Conservation (phyloP, 78 protist species). For the Dictyostelium capitatum region DNA sequence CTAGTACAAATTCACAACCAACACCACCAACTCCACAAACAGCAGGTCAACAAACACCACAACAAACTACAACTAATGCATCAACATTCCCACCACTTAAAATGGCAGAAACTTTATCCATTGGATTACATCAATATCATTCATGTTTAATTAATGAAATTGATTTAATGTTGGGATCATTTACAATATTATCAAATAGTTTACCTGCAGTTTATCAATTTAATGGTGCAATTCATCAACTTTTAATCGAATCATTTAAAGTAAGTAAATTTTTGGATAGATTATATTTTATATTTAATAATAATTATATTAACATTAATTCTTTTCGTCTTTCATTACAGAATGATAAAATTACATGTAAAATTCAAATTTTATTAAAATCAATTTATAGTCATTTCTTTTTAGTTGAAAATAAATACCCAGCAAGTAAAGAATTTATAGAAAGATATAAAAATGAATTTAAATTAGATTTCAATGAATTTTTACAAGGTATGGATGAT, state of each 20-base stretch:
- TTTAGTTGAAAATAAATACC: neutral
- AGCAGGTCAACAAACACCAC: neutral
- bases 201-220: conserved; percentile 65
- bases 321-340: neutral
- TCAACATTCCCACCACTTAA: conserved; percentile 25
- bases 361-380: conserved; percentile 1
- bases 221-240: conserved; percentile 9
- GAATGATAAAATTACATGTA: conserved; percentile 1
- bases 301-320: neutral
- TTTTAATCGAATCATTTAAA: conserved; percentile 32
- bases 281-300: too few species aligned
- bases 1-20: neutral
- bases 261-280: neutral
- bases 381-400: conserved; percentile 31
- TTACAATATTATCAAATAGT: neutral
- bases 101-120: conserved; percentile 72
- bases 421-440: neutral
- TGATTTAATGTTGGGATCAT: conserved; percentile 28
- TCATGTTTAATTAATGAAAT: conserved; percentile 59
- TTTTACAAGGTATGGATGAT: neutral
- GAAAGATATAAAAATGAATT: conserved; percentile 1
- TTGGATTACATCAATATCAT: conserved; percentile 51
- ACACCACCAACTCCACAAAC: neutral
- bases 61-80: neutral
- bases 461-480: conserved; percentile 35